Evolutionary conservation across 1,284 basidiomycete species (phyloP).

Genomic region (Ustilago loliicola): DNA sequence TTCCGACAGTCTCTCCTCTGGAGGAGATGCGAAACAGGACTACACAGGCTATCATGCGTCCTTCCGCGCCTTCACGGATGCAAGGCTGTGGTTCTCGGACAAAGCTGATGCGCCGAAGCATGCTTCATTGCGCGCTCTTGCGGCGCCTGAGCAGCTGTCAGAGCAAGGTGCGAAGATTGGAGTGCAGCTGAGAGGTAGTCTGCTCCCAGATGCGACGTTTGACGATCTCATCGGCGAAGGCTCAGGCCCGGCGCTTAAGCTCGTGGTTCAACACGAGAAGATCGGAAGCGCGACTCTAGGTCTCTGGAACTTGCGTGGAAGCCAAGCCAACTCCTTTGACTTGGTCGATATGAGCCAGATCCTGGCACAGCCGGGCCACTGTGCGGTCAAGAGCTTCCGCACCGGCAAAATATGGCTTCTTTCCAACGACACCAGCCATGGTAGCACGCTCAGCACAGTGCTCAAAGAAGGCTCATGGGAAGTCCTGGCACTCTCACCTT

Average conservation of each 20-base stretch:
- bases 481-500: slow-evolving; percentile 22
- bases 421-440: neutral
- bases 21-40: slow-evolving; percentile 15
- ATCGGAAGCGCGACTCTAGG: slow-evolving; percentile 22
- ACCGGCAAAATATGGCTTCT: slow-evolving; percentile 18
- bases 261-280: slow-evolving; percentile 25
- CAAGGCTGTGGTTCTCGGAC: slow-evolving; percentile 42
- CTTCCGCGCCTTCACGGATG: slow-evolving; percentile 59
- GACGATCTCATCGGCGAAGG: slow-evolving; percentile 30
- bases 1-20: slow-evolving; percentile 17
- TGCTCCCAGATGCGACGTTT: slow-evolving; percentile 16
- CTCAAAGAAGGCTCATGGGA: slow-evolving; percentile 32
- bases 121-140: slow-evolving; percentile 19
- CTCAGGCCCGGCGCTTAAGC: slow-evolving; percentile 32
- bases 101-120: slow-evolving; percentile 22
- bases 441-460: neutral
- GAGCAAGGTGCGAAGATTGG: neutral
- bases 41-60: slow-evolving; percentile 56
- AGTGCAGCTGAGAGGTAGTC: slow-evolving; percentile 17
- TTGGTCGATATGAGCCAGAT: slow-evolving; percentile 15
- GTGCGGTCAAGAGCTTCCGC: slow-evolving; percentile 30
- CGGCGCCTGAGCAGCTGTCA: slow-evolving; percentile 11
- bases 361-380: neutral
- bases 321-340: slow-evolving; percentile 18
- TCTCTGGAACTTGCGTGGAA: slow-evolving; percentile 38